Conservation (phyloP, 192 early-diverging fungal genomes). For the Gigaspora rosea region DNA sequence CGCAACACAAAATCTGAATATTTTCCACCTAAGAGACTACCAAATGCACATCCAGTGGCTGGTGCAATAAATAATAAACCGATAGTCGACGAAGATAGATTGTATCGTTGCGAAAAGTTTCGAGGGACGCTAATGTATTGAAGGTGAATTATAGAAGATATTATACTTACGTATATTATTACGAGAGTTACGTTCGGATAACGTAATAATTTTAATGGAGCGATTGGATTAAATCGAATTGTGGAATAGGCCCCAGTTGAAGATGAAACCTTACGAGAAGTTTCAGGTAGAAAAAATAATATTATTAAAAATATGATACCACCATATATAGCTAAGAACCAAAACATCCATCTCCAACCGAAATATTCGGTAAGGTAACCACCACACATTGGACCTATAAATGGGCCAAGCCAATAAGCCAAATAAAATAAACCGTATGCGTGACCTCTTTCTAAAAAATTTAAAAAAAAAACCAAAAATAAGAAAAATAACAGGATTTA, state of each 20-base stretch:
- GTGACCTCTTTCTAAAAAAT: neutral
- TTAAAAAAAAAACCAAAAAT: neutral
- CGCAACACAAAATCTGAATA: too few species aligned
- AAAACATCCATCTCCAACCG: too few species aligned
- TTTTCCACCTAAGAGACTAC: too few species aligned
- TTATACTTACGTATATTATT: neutral
- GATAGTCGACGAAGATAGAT: too few species aligned
- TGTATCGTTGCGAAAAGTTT: too few species aligned
- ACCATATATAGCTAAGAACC: too few species aligned
- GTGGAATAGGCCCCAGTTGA: neutral
- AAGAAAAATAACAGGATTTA: too few species aligned
- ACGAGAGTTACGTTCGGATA: neutral
- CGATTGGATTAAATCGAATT: neutral
- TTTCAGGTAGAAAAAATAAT: constrained; percentile 13
- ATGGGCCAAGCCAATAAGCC: too few species aligned
- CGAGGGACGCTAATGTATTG: neutral
- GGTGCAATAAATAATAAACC: too few species aligned
- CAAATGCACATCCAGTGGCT: too few species aligned
- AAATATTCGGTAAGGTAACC: too few species aligned
- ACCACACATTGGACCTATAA: too few species aligned
- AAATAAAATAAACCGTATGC: constrained; percentile 9
- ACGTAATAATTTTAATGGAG: neutral
- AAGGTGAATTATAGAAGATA: neutral
- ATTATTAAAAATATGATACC: neutral
- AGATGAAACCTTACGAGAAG: neutral